Conservation (phyloP, 2,329 filamentous ascomycete genomes). For the Biscogniauxia sp. region DNA sequence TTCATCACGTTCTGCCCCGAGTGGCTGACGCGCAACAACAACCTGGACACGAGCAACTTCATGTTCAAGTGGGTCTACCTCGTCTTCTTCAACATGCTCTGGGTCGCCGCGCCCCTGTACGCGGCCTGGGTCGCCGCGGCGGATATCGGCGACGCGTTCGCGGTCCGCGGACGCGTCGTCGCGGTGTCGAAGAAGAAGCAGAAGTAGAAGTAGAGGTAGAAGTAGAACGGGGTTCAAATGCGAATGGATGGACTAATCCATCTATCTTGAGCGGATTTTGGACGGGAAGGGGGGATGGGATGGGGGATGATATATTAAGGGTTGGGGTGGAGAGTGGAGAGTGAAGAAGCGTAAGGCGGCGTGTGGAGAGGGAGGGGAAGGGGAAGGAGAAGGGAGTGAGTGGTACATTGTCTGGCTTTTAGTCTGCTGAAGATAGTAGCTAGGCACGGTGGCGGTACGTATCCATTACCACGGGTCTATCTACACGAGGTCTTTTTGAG, state of each 20-base stretch:
- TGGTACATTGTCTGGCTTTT: not conserved
- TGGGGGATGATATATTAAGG: not conserved
- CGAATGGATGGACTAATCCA: too few species aligned
- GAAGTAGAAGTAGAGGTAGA: too few species aligned
- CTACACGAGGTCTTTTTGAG: not conserved
- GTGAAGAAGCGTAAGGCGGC: too few species aligned
- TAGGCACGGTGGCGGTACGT: not conserved
- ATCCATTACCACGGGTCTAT: not conserved
- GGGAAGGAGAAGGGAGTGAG: too few species aligned
- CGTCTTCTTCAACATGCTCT: conserved; percentile 67
- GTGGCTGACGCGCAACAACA: conserved; percentile 61
- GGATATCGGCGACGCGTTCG: conserved; percentile 56
- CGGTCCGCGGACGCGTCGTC: conserved; percentile 33
- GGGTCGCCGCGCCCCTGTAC: conserved; percentile 64
- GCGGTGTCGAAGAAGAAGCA: conserved; percentile 31
- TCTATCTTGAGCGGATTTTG: too few species aligned
- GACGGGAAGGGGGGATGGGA: not conserved
- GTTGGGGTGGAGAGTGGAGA: not conserved
- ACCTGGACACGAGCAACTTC: conserved; percentile 64
- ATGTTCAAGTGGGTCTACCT: conserved; percentile 69
- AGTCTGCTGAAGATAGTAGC: not conserved
- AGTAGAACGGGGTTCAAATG: too few species aligned
- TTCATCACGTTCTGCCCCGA: conserved; percentile 72
- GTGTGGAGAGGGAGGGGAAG: not conserved
- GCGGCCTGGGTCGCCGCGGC: conserved; percentile 52